phyloP scores from a whole-genome alignment of 768 basidiomycete genomes.

The Macrocybe gigantea region DNA sequence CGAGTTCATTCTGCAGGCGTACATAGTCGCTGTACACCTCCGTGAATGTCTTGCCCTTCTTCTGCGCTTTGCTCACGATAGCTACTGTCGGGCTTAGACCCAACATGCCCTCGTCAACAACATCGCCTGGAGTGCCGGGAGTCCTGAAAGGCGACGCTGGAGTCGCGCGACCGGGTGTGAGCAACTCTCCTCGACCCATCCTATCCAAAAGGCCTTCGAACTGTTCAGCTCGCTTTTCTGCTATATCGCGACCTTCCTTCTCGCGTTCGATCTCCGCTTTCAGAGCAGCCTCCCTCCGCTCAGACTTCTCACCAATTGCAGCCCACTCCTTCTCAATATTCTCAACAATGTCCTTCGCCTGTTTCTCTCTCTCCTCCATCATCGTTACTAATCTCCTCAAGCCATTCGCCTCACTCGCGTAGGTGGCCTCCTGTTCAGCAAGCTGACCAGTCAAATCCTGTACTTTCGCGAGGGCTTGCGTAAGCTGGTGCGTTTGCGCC shows the following conservation, averaged over 20 bases:
- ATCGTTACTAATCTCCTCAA: conserved; percentile 72
- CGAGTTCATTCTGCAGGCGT: conserved; percentile 75
- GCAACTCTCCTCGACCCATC: conserved; percentile 70
- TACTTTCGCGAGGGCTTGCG: conserved; percentile 68
- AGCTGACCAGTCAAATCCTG: conserved; percentile 72
- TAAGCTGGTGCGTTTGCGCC: conserved; percentile 68
- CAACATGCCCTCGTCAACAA: conserved; percentile 50
- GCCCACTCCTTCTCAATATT: conserved; percentile 82
- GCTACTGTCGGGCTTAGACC: conserved; percentile 85
- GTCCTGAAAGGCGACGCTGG: conserved; percentile 45
- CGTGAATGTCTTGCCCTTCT: conserved; percentile 84
- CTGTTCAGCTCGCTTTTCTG: conserved; percentile 67
- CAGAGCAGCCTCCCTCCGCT: conserved; percentile 58
- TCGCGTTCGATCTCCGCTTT: conserved; percentile 72
- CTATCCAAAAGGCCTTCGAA: conserved; percentile 67
- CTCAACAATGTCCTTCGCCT: conserved; percentile 78
- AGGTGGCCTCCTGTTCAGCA: conserved; percentile 82
- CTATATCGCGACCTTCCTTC: conserved; percentile 57
- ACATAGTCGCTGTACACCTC: conserved; percentile 92
- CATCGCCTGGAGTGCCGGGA: conserved; percentile 28
- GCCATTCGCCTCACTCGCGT: conserved; percentile 69
- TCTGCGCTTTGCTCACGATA: conserved; percentile 77
- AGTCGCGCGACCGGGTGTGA: conserved; percentile 41
- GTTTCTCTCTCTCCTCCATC: conserved; percentile 85
- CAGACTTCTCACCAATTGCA: conserved; percentile 61